phyloP scores from a whole-genome alignment of 2,329 filamentous ascomycete genomes.

The Colletotrichum sp. region DNA sequence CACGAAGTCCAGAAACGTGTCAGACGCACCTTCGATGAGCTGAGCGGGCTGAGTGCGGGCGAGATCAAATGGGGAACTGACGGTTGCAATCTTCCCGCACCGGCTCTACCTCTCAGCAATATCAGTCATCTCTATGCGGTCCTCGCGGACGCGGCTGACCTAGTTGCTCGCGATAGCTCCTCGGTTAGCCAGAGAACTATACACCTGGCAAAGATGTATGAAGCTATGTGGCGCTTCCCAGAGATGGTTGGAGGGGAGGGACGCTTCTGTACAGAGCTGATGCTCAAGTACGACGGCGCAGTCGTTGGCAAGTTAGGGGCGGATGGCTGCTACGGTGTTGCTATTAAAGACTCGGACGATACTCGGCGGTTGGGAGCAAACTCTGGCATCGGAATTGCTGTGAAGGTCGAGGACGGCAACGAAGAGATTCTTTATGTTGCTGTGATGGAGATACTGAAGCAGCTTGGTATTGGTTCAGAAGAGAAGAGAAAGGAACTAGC shows the following conservation, averaged over 20 bases:
- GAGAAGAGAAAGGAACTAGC: neutral
- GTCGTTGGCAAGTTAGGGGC: neutral
- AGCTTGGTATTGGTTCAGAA: neutral
- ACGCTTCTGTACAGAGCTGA: neutral
- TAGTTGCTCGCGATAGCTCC: neutral
- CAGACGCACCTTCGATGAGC: neutral
- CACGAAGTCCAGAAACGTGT: neutral
- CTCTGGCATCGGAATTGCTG: neutral
- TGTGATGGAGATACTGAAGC: neutral
- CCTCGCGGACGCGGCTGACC: neutral
- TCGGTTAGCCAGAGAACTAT: neutral
- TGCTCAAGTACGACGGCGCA: neutral
- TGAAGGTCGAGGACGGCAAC: neutral
- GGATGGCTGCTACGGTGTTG: neutral
- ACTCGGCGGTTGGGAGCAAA: neutral
- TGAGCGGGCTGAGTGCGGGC: accelerated
- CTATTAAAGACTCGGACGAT: accelerated
- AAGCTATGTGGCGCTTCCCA: neutral
- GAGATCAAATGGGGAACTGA: neutral
- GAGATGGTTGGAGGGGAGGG: neutral
- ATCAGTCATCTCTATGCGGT: neutral
- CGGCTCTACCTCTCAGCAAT: neutral
- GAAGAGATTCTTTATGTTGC: neutral
- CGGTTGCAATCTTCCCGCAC: neutral
- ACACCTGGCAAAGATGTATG: neutral